Conservation (phyloP, 2,329 filamentous ascomycete species). For the Macrophomina phaseolina region DNA sequence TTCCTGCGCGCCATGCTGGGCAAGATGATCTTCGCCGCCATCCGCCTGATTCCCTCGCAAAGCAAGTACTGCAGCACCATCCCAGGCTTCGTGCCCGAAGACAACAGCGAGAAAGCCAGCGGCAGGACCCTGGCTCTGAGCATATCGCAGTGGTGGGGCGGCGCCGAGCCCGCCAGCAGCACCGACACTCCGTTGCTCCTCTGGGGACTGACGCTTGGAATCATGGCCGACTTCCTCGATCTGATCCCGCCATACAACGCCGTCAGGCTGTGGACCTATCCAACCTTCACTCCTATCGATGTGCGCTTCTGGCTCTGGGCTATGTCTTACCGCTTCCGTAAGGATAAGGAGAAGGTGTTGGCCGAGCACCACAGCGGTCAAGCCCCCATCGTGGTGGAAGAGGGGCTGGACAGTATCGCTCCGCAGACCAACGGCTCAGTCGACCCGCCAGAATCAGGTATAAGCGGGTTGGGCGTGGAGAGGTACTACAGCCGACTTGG, state of each 20-base stretch:
- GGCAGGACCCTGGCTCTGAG: not conserved
- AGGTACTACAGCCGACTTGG: slow-evolving; percentile 42
- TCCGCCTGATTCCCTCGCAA: slow-evolving; percentile 66
- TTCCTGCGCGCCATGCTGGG: slow-evolving; percentile 64
- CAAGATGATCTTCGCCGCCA: slow-evolving; percentile 71
- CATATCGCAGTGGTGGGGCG: slow-evolving; percentile 30
- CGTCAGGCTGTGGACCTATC: slow-evolving; percentile 69
- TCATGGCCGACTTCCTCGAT: slow-evolving; percentile 71
- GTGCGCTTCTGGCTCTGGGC: slow-evolving; percentile 65
- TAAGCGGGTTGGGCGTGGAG: slow-evolving; percentile 53
- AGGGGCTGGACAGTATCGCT: slow-evolving; percentile 35
- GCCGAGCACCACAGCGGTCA: slow-evolving; percentile 3
- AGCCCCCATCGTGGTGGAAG: slow-evolving; percentile 32
- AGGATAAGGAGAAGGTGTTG: slow-evolving; percentile 36
- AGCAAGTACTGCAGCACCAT: slow-evolving; percentile 63
- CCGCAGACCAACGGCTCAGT: slow-evolving; percentile 36
- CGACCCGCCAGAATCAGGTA: slow-evolving; percentile 46
- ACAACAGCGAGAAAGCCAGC: slow-evolving; percentile 28
- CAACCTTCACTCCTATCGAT: slow-evolving; percentile 69
- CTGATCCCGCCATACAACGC: slow-evolving; percentile 68
- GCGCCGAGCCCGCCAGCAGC: slow-evolving; percentile 41
- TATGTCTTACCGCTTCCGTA: slow-evolving; percentile 62
- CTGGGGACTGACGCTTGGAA: slow-evolving; percentile 72
- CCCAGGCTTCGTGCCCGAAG: slow-evolving; percentile 53
- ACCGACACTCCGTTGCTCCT: slow-evolving; percentile 60